Evolutionary conservation across 257 asterid genomes (phyloP).

Genomic region (Cordia subcordata): DNA sequence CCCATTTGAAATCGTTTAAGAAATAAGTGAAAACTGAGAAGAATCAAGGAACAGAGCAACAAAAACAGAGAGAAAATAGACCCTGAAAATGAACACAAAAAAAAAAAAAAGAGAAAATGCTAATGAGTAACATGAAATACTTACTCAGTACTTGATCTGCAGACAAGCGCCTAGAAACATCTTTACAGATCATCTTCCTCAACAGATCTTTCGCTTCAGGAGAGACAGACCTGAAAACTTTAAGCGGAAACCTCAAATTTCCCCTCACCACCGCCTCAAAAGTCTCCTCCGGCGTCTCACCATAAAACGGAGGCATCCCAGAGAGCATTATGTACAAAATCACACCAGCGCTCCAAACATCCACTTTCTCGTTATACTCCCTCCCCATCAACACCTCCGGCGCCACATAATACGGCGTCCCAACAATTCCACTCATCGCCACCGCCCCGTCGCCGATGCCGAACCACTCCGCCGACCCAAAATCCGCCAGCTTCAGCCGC

Average conservation of each 20-base stretch:
- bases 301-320: slow-evolving; percentile 47
- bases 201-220: slow-evolving; percentile 51
- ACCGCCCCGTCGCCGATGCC: slow-evolving; percentile 23
- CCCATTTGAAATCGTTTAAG: no score
- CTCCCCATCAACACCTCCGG: slow-evolving; percentile 78
- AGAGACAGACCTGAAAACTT: slow-evolving; percentile 37
- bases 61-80: no score
- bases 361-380: slow-evolving; percentile 72
- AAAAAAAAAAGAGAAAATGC: not conserved
- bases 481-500: slow-evolving; percentile 63
- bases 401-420: slow-evolving; percentile 91
- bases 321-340: slow-evolving; percentile 79
- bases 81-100: no score
- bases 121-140: slow-evolving; percentile 10
- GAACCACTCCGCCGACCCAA: slow-evolving; percentile 87
- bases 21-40: no score
- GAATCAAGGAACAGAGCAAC: no score
- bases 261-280: slow-evolving; percentile 44
- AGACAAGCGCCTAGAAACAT: slow-evolving; percentile 38
- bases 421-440: slow-evolving; percentile 71
- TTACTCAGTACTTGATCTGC: slow-evolving; percentile 56
- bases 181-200: slow-evolving; percentile 52
- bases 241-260: slow-evolving; percentile 50
- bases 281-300: slow-evolving; percentile 42
- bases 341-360: slow-evolving; percentile 89